These are phyloP conservation scores for Coemansia sp. DNA, from an alignment of 192 early-diverging fungal genomes.

Conservation along the genomic window DNA sequence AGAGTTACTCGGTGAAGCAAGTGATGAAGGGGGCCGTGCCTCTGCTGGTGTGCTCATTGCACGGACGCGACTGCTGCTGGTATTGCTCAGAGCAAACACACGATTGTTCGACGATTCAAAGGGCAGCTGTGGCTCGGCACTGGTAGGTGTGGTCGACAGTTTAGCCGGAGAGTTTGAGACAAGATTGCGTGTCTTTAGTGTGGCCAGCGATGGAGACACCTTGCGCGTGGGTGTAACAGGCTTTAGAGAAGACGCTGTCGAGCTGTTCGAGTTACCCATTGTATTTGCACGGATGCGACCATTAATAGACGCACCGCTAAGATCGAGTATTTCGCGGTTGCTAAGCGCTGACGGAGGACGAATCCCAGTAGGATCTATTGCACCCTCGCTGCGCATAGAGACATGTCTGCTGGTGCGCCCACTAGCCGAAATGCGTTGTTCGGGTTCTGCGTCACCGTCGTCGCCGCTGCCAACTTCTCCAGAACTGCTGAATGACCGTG, in stretches of 20 bases:
- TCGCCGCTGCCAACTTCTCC: constrained; percentile 14
- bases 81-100: constrained; percentile 10
- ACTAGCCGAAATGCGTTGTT: constrained; percentile 2
- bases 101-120: constrained; percentile 3
- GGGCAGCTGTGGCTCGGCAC: constrained; percentile 1
- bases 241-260: not conserved
- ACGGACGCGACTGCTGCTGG: constrained; percentile 16
- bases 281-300: constrained; percentile 44
- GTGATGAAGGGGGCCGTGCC: constrained; percentile 23
- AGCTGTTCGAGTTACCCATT: constrained; percentile 1
- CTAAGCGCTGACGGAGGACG: constrained; percentile 25
- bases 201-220: constrained; percentile 43
- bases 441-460: constrained; percentile 22
- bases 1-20: constrained; percentile 2
- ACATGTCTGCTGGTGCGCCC: constrained; percentile 19
- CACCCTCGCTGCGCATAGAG: constrained; percentile 43
- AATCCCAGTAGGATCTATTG: constrained; percentile 15
- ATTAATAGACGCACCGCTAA: constrained; percentile 34
- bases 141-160: not conserved
- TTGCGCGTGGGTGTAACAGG: constrained; percentile 26
- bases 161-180: constrained; percentile 45
- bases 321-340: constrained; percentile 25
- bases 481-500: constrained; percentile 3
- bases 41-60: constrained; percentile 46
- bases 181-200: constrained; percentile 37